Percentiles rank a stretch among this genome's conserved stretches.
Evolutionary conservation across 208 protist species (phyloP).

Genomic region (Acanthamoeba healyi): DNA sequence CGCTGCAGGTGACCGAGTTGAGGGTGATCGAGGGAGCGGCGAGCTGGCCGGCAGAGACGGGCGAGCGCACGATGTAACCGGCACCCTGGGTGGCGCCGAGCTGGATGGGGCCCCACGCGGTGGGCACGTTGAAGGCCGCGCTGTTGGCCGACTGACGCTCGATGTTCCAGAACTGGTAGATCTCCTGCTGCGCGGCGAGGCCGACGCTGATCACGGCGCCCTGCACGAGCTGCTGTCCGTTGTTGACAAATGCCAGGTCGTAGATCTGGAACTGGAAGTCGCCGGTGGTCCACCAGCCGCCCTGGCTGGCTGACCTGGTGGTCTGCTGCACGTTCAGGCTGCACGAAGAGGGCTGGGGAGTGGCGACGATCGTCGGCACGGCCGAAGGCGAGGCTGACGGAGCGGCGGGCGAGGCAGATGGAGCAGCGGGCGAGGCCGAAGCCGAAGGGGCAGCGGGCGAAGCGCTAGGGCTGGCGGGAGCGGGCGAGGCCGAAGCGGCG

Average conservation of each 20-base stretch:
- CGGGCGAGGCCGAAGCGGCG: neutral
- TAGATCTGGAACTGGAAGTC: slow-evolving; percentile 16
- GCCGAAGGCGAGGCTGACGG: neutral
- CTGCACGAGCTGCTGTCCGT: neutral
- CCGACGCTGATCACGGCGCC: neutral
- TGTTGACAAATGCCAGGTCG: neutral
- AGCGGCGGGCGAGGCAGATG: neutral
- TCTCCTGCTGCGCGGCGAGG: neutral
- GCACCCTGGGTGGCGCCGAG: no score
- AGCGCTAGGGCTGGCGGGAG: no score
- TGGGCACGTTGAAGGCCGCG: no score
- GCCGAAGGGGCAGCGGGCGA: no score
- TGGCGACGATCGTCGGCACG: neutral
- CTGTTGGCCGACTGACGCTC: neutral
- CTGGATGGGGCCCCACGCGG: no score
- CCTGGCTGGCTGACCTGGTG: neutral
- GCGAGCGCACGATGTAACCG: no score
- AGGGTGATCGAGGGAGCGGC: no score
- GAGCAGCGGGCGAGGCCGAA: neutral
- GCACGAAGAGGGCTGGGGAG: neutral
- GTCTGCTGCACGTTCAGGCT: neutral
- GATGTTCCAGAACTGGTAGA: slow-evolving; percentile 25
- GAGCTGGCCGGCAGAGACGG: no score
- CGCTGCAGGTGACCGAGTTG: no score
- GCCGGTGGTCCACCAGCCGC: neutral